Percentiles rank a stretch among this genome's conserved stretches.
phyloP scores from a whole-genome alignment of 805 yeast genomes.

The Lipomyces yamadae region DNA sequence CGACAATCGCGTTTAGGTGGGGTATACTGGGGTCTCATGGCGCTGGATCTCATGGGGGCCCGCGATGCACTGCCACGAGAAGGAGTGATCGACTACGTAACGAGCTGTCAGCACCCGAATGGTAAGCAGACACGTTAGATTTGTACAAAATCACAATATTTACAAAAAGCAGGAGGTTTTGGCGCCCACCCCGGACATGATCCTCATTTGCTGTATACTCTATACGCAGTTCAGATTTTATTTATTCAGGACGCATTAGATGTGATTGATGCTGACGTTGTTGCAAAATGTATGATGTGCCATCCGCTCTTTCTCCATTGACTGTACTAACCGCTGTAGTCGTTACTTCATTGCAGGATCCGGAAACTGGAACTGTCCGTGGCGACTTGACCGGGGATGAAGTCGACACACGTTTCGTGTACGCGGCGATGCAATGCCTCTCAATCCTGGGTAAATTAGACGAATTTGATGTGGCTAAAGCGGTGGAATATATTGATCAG shows the following conservation, averaged over 20 bases:
- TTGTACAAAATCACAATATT: neutral
- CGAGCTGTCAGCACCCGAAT: constrained; percentile 59
- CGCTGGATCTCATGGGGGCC: constrained; percentile 64
- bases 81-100: constrained; percentile 70
- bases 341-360: constrained; percentile 53
- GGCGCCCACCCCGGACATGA: constrained; percentile 91
- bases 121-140: constrained; percentile 39
- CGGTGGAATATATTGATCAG: constrained; percentile 63
- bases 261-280: constrained; percentile 44
- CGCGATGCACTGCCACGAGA: constrained; percentile 61
- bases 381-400: constrained; percentile 78
- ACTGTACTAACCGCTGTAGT: constrained; percentile 20
- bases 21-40: constrained; percentile 91
- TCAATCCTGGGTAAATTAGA: constrained; percentile 70
- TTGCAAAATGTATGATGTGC: constrained; percentile 49
- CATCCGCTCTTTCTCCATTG: neutral
- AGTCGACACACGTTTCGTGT: constrained; percentile 88
- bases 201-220: constrained; percentile 80
- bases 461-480: constrained; percentile 55
- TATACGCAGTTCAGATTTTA: constrained; percentile 84
- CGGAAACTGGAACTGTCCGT: constrained; percentile 59
- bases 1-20: constrained; percentile 55
- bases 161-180: constrained; percentile 69
- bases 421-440: constrained; percentile 75
- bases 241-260: constrained; percentile 67